phyloP scores from a whole-genome alignment of 2,329 filamentous ascomycete species.

The Pyrenochaeta sp. region DNA sequence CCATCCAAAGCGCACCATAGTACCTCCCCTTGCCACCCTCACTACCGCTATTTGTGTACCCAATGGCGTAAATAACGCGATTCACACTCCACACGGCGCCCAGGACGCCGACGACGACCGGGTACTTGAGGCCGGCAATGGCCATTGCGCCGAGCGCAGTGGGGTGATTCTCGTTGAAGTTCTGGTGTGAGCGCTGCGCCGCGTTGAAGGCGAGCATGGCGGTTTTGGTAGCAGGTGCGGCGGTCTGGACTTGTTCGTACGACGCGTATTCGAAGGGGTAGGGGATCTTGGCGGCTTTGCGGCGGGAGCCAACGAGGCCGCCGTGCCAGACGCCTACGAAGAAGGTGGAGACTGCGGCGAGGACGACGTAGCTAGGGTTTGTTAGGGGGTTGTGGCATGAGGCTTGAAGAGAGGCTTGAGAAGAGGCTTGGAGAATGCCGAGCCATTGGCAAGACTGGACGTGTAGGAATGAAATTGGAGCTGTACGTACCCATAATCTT shows the following conservation, averaged over 20 bases:
- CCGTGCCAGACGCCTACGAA: slow-evolving; percentile 63
- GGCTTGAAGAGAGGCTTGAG: neutral
- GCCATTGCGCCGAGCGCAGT: slow-evolving; percentile 61
- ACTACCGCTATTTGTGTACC: slow-evolving; percentile 53
- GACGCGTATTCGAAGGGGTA: slow-evolving; percentile 69
- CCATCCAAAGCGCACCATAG: slow-evolving; percentile 44
- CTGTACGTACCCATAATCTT: slow-evolving; percentile 42
- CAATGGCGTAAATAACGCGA: slow-evolving; percentile 58
- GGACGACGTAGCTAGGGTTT: slow-evolving; percentile 61
- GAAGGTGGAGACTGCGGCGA: slow-evolving; percentile 63
- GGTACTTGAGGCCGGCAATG: slow-evolving; percentile 64
- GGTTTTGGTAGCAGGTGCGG: slow-evolving; percentile 51
- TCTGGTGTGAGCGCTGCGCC: slow-evolving; percentile 58
- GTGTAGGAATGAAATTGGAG: neutral
- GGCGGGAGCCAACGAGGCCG: slow-evolving; percentile 54
- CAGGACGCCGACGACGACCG: slow-evolving; percentile 55
- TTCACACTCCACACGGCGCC: slow-evolving; percentile 61
- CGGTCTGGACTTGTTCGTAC: slow-evolving; percentile 58
- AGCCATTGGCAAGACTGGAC: neutral
- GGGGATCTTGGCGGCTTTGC: slow-evolving; percentile 61
- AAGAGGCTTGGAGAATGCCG: neutral
- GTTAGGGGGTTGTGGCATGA: slow-evolving; percentile 11
- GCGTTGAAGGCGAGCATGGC: slow-evolving; percentile 57
- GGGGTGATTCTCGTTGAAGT: slow-evolving; percentile 67
- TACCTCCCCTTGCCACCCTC: slow-evolving; percentile 56